Base-by-base conservation (phyloP, 1,284 basidiomycete species). In the Xanthoconium separans region DNA sequence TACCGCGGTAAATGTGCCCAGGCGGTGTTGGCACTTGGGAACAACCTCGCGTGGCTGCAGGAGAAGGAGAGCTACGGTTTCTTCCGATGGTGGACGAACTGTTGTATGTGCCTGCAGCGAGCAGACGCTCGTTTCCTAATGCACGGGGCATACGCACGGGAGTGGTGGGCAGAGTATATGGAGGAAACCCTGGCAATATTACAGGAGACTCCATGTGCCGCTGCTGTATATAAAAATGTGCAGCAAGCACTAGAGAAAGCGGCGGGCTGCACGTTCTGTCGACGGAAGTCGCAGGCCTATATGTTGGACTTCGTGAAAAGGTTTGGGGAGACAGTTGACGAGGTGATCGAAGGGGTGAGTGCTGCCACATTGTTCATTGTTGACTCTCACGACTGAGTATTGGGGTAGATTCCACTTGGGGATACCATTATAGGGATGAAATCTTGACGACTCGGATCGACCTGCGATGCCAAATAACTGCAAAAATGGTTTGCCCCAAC, bases 91-190 rank as follows among this genome's bases (percentile, higher is more conserved):
- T 68, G 63, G 64, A 68, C 65, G 34, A 56, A 51, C 33, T 64
- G 61, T 20, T 65, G 67, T 39, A 47, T 48, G 55, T 69, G 65
- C 40, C 31, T 27, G 6, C 59, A 60, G 20, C 64, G 61, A 41
- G 58, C 54, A 13, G 65, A 66, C 16, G 9, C 45, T 7, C 60
- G 65, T 22, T 70, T 65, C 58, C 6, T 66, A 51, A 57, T 65
- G 46, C 58, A 69, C 33, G 57, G 63, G 6, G 44, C 53, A 8
- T 70, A 70, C 34, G 64, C 66, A 15, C 58, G 68, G 46, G 63
- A 61, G 34, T 70, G 66, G 68, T 70, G 58, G 66, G 68, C 50
- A 16, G 68, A 67, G 41, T 69, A 65, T 50, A 64, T 69, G 61
- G 68, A 68, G 2, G 64, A 65, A 50, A 67, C 60, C 8, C 33